Percentiles rank a stretch among this genome's conserved stretches.
Conservation (phyloP, 2,329 filamentous ascomycete species). For the Xenoacremonium recifei region DNA sequence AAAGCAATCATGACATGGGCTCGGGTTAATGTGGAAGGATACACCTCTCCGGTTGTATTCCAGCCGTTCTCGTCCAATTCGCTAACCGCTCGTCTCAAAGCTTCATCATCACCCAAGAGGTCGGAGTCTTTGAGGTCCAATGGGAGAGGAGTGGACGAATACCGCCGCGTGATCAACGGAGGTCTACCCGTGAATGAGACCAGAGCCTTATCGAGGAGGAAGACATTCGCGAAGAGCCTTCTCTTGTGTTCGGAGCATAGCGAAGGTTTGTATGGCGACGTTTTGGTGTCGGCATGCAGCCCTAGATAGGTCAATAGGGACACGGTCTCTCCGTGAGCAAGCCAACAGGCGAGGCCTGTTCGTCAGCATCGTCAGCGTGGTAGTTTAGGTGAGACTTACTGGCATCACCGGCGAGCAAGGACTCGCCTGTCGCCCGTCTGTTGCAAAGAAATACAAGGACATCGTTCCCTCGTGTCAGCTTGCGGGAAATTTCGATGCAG, state of each 20-base stretch:
- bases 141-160: conserved; percentile 52
- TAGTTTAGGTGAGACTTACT: conserved; percentile 25
- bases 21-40: conserved; percentile 44
- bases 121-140: conserved; percentile 53
- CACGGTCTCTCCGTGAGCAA: conserved; percentile 35
- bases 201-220: conserved; percentile 47
- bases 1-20: conserved; percentile 46
- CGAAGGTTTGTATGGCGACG: conserved; percentile 28
- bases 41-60: conserved; percentile 44
- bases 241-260: conserved; percentile 33
- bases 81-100: conserved; percentile 12
- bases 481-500: conserved; percentile 32
- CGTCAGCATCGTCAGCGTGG: conserved; percentile 4
- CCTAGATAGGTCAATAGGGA: conserved; percentile 36
- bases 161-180: conserved; percentile 50
- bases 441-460: conserved; percentile 36
- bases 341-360: conserved; percentile 37
- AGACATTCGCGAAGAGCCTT: conserved; percentile 34
- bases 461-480: conserved; percentile 32
- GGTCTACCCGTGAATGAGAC: conserved; percentile 55
- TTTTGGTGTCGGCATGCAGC: conserved; percentile 27
- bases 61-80: conserved; percentile 50
- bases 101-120: conserved; percentile 41
- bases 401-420: conserved; percentile 38
- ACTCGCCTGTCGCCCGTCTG: conserved; percentile 35